These are phyloP conservation scores for Boechera retrofracta DNA, from an alignment of 345 rosid genomes.

Conservation along the genomic window DNA sequence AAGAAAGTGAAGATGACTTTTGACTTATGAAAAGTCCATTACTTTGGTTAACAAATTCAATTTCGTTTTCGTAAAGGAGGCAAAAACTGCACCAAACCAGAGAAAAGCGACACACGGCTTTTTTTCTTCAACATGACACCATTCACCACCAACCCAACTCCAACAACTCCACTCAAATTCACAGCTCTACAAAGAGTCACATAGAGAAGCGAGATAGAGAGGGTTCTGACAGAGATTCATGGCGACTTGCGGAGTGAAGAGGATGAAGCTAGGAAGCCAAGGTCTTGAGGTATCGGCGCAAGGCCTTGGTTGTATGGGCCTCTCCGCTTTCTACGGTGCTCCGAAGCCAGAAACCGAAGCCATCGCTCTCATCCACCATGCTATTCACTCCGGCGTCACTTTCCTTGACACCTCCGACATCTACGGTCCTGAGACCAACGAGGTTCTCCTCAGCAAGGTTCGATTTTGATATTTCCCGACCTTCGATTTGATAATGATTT, in stretches of 20 bases:
- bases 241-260: conserved; percentile 28
- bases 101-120: background rate
- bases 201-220: background rate
- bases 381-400: conserved; percentile 47
- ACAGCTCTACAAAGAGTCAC: background rate
- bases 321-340: conserved; percentile 46
- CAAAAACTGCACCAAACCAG: background rate
- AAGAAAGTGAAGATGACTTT: too few relatives aligned
- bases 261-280: conserved; percentile 39
- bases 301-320: conserved; percentile 53
- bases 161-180: background rate
- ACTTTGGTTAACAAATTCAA: background rate
- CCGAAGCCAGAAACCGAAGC: conserved; percentile 45
- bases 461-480: background rate
- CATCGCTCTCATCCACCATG: conserved; percentile 47
- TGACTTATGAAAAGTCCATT: background rate
- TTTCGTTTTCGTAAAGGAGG: background rate
- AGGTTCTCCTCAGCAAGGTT: conserved; percentile 50
- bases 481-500: background rate
- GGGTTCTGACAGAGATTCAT: conserved; percentile 20
- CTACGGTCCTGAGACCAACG: conserved; percentile 53
- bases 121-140: background rate
- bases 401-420: conserved; percentile 52
- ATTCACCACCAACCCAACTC: background rate
- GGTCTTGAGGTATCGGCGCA: conserved; percentile 49